Base-by-base conservation (phyloP, 2,329 filamentous ascomycete genomes). In the Colletotrichum gloeosporioides region DNA sequence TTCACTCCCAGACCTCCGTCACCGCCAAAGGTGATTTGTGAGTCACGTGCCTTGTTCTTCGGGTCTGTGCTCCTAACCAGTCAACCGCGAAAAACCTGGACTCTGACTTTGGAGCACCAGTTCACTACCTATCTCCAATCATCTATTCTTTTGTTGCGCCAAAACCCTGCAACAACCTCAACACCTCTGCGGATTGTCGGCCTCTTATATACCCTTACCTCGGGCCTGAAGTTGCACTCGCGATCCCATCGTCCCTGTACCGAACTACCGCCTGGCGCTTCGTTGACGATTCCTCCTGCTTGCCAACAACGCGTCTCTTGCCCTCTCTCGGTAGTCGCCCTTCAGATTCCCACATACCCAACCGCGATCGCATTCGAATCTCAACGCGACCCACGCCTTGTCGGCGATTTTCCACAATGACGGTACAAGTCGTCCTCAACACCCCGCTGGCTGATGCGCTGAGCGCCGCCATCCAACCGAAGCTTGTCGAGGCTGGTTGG, bases 401-500 rank as follows among this genome's bases (percentile, higher is more conserved):
- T 27, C 27, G 70, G 76, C 78, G 67, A 69, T 53, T 73, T 77
- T 70, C 79, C 83, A 89, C 78, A 73, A 98, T 98, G 95, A 89
- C 95, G 79, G 91, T 95, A 85, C 93, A 96, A 83, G 90, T 98
- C 78, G 88, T 91, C 71, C 90, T 94, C 79, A 94, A 94, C 81
- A 95, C 96, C 83, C 95, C 95, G 64, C 89, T 99, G 83, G 96
- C 96, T 79, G 92, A 96, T 80, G 94, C 95, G 78, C 92, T 99
- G 71, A 95, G 94, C 83, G 89, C 90, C 80, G 93, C 93, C 57
- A 96, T 99, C 78, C 95, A 97, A 86, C 94, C 95, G 36, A 99
- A 99, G 88, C 90, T 99, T 74, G 92, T 95, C 75, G 96, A 99
- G 86, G 93, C 96, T 79, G 96, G 96, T 81, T 99, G 97, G 96